These are phyloP conservation scores for Tricholoma hemisulphureum DNA, from an alignment of 768 basidiomycete species.

Conservation along the genomic window DNA sequence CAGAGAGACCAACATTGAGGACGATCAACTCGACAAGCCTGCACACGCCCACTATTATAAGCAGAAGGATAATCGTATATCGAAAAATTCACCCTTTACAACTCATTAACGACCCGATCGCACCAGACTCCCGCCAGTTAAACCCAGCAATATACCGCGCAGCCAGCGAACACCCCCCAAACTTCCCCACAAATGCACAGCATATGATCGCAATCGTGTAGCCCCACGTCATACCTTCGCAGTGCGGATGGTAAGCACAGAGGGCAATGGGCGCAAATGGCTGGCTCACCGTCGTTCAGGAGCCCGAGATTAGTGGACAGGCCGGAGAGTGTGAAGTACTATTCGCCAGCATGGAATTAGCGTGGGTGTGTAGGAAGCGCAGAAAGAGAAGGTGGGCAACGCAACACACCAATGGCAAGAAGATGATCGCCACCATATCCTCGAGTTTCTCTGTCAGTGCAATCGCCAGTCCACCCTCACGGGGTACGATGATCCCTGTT, in stretches of 20 bases:
- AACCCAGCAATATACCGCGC: conserved; percentile 70
- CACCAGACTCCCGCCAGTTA: conserved; percentile 73
- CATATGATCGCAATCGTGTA: conserved; percentile 78
- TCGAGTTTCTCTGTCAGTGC: conserved; percentile 94
- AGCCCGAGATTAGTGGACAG: conserved; percentile 86
- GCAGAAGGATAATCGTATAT: background rate
- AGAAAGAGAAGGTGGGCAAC: background rate
- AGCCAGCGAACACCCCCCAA: conserved; percentile 76
- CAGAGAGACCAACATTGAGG: conserved; percentile 86
- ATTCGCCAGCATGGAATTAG: background rate
- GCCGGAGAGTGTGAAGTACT: conserved; percentile 94
- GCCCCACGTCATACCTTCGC: conserved; percentile 76
- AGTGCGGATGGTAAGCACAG: background rate
- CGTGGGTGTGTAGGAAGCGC: background rate
- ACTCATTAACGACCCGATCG: conserved; percentile 91
- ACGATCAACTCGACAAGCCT: conserved; percentile 93
- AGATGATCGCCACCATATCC: conserved; percentile 88
- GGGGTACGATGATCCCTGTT: conserved; percentile 77
- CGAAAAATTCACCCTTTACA: conserved; percentile 76
- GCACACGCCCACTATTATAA: background rate
- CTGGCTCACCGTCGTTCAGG: conserved; percentile 63
- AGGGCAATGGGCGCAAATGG: background rate
- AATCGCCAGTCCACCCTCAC: conserved; percentile 84
- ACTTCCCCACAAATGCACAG: conserved; percentile 86
- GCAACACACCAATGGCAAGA: conserved; percentile 69